Evolutionary conservation across 495 filamentous ascomycete genomes (phyloP).

Genomic region (Hypoxylon intermedium): DNA sequence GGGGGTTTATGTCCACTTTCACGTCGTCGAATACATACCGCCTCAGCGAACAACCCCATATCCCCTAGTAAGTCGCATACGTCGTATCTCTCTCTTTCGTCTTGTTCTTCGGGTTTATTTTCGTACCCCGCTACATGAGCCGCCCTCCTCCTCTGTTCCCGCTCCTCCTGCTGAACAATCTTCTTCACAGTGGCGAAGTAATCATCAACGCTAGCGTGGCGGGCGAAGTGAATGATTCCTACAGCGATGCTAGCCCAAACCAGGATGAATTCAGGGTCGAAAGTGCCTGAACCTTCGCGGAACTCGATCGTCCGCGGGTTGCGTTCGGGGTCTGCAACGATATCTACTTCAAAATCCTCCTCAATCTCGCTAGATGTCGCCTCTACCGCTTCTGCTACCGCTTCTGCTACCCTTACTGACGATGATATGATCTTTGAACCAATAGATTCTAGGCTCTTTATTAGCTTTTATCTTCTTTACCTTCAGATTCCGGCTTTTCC

Average conservation of each 20-base stretch:
- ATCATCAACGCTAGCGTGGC: slow-evolving; percentile 3
- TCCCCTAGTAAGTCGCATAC: slow-evolving; percentile 39
- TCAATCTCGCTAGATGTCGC: too few relatives aligned
- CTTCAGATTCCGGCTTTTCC: too few relatives aligned
- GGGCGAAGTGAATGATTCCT: slow-evolving; percentile 40
- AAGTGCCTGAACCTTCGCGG: slow-evolving; percentile 47
- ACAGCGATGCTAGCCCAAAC: slow-evolving; percentile 44
- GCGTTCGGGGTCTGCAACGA: too few relatives aligned
- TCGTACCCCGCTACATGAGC: neutral
- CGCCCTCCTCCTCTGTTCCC: neutral
- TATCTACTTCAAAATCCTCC: too few relatives aligned
- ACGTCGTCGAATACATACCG: slow-evolving; percentile 12
- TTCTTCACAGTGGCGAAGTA: slow-evolving; percentile 14
- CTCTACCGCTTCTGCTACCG: too few relatives aligned
- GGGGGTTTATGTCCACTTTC: neutral
- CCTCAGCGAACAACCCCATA: slow-evolving; percentile 32
- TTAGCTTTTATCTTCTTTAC: too few relatives aligned
- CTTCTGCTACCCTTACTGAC: too few relatives aligned
- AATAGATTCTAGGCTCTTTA: too few relatives aligned
- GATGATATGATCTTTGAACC: too few relatives aligned
- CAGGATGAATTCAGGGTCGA: slow-evolving; percentile 40
- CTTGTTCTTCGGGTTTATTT: neutral
- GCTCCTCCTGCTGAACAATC: slow-evolving; percentile 20
- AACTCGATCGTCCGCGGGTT: slow-evolving; percentile 50
- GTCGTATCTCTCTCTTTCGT: slow-evolving; percentile 25